phyloP scores from a whole-genome alignment of 2,329 filamentous ascomycete species.

The Colletotrichum salicis region DNA sequence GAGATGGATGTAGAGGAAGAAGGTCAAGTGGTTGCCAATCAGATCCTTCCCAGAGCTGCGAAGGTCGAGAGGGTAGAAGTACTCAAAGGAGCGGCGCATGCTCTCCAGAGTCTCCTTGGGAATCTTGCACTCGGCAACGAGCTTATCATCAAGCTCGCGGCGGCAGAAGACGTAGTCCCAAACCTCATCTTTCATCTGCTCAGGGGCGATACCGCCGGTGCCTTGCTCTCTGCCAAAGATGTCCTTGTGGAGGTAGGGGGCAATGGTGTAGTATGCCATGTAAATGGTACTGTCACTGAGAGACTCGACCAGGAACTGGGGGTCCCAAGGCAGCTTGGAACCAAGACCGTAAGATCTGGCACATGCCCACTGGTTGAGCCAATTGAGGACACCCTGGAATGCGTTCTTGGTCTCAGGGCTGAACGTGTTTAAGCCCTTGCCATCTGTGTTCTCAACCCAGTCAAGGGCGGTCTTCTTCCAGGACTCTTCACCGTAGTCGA shows the following conservation, averaged over 20 bases:
- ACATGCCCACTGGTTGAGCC: slow-evolving; percentile 97
- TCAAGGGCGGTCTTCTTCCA: slow-evolving; percentile 83
- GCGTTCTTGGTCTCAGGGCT: slow-evolving; percentile 79
- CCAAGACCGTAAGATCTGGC: slow-evolving; percentile 91
- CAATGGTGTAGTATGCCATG: slow-evolving; percentile 81
- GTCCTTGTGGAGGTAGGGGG: slow-evolving; percentile 79
- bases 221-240: slow-evolving; percentile 83
- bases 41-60: slow-evolving; percentile 92
- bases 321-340: slow-evolving; percentile 94
- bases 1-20: slow-evolving; percentile 87
- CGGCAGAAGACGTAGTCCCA: slow-evolving; percentile 96
- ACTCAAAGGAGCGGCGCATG: slow-evolving; percentile 93
- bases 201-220: slow-evolving; percentile 74
- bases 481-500: slow-evolving; percentile 92
- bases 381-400: slow-evolving; percentile 87
- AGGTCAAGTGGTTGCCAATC: slow-evolving; percentile 92
- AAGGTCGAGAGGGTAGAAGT: slow-evolving; percentile 95
- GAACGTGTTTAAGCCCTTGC: slow-evolving; percentile 81
- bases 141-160: slow-evolving; percentile 73
- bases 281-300: slow-evolving; percentile 94
- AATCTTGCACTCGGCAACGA: slow-evolving; percentile 75
- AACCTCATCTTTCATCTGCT: slow-evolving; percentile 93
- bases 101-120: slow-evolving; percentile 77
- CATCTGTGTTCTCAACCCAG: slow-evolving; percentile 75
- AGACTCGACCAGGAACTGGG: slow-evolving; percentile 89